These are phyloP conservation scores for Platismatia glauca DNA, from an alignment of 495 filamentous ascomycete genomes.

Conservation along the genomic window DNA sequence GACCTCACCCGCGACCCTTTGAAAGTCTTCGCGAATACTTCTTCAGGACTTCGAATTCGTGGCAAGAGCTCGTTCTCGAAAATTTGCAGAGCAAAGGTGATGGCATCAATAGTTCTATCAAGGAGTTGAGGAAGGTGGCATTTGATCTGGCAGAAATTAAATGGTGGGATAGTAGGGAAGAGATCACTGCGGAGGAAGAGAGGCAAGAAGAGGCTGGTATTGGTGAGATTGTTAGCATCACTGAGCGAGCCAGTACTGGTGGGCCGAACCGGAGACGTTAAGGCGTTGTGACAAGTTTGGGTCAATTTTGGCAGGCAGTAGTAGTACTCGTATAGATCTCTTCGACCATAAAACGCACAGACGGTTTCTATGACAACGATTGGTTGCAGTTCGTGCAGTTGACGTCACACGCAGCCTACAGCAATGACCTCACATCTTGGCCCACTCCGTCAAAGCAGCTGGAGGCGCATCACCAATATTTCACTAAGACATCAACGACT, in stretches of 20 bases:
- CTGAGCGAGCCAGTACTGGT: conserved; percentile 53
- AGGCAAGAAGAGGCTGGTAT: conserved; percentile 95
- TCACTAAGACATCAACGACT: background rate
- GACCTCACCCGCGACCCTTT: conserved; percentile 65
- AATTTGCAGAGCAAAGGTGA: conserved; percentile 51
- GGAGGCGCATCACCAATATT: background rate
- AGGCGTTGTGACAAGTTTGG: too few species aligned
- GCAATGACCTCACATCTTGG: conserved; percentile 4
- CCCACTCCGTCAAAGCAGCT: background rate
- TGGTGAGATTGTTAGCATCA: conserved; percentile 83
- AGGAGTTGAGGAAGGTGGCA: conserved; percentile 83
- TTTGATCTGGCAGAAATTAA: conserved; percentile 87
- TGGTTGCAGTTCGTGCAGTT: background rate
- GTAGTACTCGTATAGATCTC: too few species aligned
- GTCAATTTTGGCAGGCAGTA: background rate
- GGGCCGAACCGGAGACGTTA: conserved; percentile 51
- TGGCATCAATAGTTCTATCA: conserved; percentile 53
- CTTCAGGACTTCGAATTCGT: conserved; percentile 72
- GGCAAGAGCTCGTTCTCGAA: conserved; percentile 77
- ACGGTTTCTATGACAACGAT: too few species aligned
- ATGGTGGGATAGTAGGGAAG: conserved; percentile 98
- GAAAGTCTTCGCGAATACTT: conserved; percentile 91
- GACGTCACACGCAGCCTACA: conserved; percentile 2
- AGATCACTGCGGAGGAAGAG: conserved; percentile 86
- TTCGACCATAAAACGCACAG: too few species aligned